Evolutionary conservation across 148 eudicot genomes (phyloP).

Genomic region (Mesembryanthemum crystallinum): DNA sequence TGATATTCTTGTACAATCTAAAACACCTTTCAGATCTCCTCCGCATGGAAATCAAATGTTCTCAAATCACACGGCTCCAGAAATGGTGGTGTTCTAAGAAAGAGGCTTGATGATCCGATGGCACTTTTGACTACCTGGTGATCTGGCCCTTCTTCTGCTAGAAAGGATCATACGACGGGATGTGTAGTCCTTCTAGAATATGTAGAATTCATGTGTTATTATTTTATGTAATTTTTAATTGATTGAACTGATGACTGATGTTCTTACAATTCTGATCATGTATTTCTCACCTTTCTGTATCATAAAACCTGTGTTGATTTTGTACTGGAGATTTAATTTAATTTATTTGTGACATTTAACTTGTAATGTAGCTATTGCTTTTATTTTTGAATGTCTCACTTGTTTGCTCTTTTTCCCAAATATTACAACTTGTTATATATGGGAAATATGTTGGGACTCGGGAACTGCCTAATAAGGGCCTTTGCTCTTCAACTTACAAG

Average conservation of each 20-base stretch:
- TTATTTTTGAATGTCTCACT: background rate
- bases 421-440: too few relatives aligned
- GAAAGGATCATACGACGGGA: background rate
- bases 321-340: background rate
- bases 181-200: conserved; percentile 13
- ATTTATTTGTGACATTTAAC: background rate
- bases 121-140: conserved; percentile 12
- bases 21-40: conserved; percentile 17
- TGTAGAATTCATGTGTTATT: conserved; percentile 21
- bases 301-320: background rate
- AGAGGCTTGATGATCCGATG: conserved; percentile 24
- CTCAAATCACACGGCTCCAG: conserved; percentile 2
- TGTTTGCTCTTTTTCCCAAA: too few relatives aligned
- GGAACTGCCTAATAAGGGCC: too few relatives aligned
- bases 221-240: background rate
- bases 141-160: conserved; percentile 22
- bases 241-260: conserved; percentile 21
- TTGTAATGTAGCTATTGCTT: background rate
- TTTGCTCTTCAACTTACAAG: too few relatives aligned
- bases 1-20: conserved; percentile 8
- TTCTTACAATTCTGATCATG: conserved; percentile 16
- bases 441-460: too few relatives aligned
- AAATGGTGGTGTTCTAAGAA: background rate
- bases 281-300: conserved; percentile 10
- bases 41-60: conserved; percentile 20